Evolutionary conservation across 345 rosid species (phyloP), one percentile per base, ranked within the genome.

Genomic region (Ailanthus altissimus): DNA sequence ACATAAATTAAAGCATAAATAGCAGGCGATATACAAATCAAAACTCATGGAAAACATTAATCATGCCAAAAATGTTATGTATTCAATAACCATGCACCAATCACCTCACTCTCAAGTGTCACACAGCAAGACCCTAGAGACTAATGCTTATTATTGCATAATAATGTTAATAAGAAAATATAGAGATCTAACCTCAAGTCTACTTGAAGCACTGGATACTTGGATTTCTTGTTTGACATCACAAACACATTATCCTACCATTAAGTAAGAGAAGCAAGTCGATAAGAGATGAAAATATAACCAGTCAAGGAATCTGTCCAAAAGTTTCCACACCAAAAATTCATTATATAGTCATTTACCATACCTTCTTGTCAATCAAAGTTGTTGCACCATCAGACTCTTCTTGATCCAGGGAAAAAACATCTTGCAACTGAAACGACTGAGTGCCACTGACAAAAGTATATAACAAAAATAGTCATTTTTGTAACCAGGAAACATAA

Each of bases 161-260:
- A 4, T 47, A 25, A 58, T 58, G 46, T 28, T 46, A 46, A 58
- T 25, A 23, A 4, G 69, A 23, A 60, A 53, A 49, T 65, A 58
- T 58, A 72, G 66, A 54, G 50, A 61, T 61, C 56, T 20, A 10
- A 96, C 99, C 99, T 91, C 86, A 94, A 73, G 89, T 97, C 99
- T 57, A 97, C 97, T 91, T 97, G 99, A 80, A 97, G 99, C 57
- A 97, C 80, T 0, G 99, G 98, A 78, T 89, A 97, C 89, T 97
- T 97, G 67, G 99, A 97, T 84, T 97, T 97, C 83, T 90, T 94
- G 87, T 97, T 97, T 36, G 98, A 97, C 97, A 97, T 94, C 77
- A 97, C 98, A 72, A 94, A 97, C 53, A 90, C 95, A 73, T 94
- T 97, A 79, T 97, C 97, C 99, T 97, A 84, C 84, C 64, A 67